phyloP scores from a whole-genome alignment of 2,329 filamentous ascomycete genomes.

The Xylariaceae sp. region DNA sequence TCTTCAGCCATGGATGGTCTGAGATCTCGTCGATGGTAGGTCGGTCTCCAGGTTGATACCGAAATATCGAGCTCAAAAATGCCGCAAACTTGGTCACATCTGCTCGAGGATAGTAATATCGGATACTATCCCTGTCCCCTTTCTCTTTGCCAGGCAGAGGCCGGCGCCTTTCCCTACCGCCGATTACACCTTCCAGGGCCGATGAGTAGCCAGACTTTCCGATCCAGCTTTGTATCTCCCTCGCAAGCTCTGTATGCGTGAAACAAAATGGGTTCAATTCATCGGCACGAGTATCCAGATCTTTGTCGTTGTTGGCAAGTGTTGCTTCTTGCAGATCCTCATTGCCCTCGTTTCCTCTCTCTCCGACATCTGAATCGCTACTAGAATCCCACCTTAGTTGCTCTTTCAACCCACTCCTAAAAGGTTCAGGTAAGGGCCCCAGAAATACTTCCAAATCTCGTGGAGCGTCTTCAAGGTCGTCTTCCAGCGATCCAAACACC shows the following conservation, averaged over 20 bases:
- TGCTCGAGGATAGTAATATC: neutral
- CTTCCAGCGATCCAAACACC: neutral
- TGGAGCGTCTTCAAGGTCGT: neutral
- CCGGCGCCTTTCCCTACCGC: neutral
- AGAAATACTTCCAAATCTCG: neutral
- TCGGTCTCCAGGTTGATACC: neutral
- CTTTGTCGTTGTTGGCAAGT: neutral
- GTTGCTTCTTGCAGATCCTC: too few relatives aligned
- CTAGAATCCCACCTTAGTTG: neutral
- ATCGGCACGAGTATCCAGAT: neutral
- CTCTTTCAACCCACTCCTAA: neutral
- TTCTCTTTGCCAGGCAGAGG: neutral
- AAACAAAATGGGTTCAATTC: neutral
- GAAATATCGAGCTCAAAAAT: neutral
- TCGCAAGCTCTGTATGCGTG: neutral
- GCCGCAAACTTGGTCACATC: neutral
- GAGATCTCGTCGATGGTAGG: neutral
- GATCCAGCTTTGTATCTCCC: neutral
- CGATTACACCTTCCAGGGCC: neutral
- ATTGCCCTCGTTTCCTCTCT: too few relatives aligned
- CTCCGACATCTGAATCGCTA: too few relatives aligned
- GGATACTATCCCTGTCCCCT: neutral
- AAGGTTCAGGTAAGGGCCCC: neutral
- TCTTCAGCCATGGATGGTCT: neutral
- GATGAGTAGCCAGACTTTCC: neutral